phyloP scores from a whole-genome alignment of 2,329 filamentous ascomycete species.

The Aspergillus fischeri region DNA sequence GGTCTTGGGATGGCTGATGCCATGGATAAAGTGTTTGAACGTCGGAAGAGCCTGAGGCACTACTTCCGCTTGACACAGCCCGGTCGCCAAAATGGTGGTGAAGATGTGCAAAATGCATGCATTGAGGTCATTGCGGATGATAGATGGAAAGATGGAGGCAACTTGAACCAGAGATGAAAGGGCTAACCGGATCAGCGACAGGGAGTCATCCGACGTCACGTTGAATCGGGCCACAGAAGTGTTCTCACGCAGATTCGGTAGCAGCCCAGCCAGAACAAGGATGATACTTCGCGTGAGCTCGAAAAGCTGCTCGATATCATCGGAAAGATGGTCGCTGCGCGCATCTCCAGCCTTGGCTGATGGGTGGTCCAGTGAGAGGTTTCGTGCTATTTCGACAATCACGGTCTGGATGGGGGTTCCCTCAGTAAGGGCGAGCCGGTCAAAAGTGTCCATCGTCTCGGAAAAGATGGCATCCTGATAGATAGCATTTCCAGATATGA shows the following conservation, averaged over 20 bases:
- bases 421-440: constrained; percentile 88
- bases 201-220: constrained; percentile 76
- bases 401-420: constrained; percentile 82
- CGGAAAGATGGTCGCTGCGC: constrained; percentile 73
- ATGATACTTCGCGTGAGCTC: constrained; percentile 96
- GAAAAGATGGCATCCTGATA: constrained; percentile 95
- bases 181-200: constrained; percentile 72
- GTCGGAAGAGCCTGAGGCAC: constrained; percentile 87
- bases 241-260: constrained; percentile 63
- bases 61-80: constrained; percentile 79
- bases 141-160: constrained; percentile 89
- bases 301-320: constrained; percentile 97
- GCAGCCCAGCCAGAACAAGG: constrained; percentile 77
- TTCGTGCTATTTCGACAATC: constrained; percentile 90
- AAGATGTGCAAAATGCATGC: constrained; percentile 97
- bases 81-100: constrained; percentile 83
- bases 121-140: constrained; percentile 94
- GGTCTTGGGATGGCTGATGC: constrained; percentile 52
- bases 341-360: constrained; percentile 69
- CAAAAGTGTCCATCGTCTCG: constrained; percentile 93
- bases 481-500: constrained; percentile 92
- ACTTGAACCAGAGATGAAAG: constrained; percentile 89
- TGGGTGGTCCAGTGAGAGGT: constrained; percentile 84
- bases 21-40: constrained; percentile 82
- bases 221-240: constrained; percentile 66